Percentiles rank a stretch among this genome's conserved stretches.
These are phyloP conservation scores for Choricystis sp. DNA, from an alignment of 139 green algal genomes.

Conservation along the genomic window DNA sequence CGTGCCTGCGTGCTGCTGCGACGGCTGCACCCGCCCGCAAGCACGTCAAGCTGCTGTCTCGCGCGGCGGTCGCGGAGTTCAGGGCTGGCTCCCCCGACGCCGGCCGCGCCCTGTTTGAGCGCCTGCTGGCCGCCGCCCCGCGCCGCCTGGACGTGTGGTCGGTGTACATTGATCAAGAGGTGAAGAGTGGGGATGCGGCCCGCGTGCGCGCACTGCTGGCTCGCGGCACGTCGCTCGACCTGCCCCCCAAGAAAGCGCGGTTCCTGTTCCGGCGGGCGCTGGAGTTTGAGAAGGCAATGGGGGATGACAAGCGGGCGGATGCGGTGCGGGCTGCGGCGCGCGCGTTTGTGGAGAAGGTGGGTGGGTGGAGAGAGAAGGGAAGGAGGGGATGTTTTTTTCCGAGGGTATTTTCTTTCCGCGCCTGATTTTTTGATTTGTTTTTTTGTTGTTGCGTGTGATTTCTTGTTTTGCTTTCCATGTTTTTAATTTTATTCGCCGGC, in stretches of 20 bases:
- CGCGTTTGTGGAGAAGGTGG: conserved; percentile 61
- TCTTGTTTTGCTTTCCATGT: too few relatives aligned
- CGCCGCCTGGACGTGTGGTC: conserved; percentile 89
- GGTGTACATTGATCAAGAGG: conserved; percentile 87
- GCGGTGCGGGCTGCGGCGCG: conserved; percentile 72
- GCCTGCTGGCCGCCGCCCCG: conserved; percentile 79
- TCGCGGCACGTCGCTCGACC: conserved; percentile 55
- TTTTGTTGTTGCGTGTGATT: too few relatives aligned
- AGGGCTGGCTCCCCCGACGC: conserved; percentile 45
- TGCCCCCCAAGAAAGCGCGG: conserved; percentile 88
- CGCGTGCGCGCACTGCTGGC: conserved; percentile 66
- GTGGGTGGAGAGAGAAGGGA: too few relatives aligned
- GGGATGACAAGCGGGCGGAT: conserved; percentile 44
- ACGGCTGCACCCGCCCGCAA: conserved; percentile 61
- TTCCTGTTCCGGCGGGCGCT: conserved; percentile 78
- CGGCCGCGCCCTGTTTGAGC: conserved; percentile 72
- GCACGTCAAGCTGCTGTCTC: conserved; percentile 76
- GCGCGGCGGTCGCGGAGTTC: conserved; percentile 76
- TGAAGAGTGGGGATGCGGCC: conserved; percentile 7
- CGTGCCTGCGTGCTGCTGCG: conserved; percentile 44
- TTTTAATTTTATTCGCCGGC: too few relatives aligned
- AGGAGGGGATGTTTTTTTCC: too few relatives aligned
- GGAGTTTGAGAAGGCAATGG: conserved; percentile 72
- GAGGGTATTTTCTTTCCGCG: too few relatives aligned
- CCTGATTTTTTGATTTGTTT: too few relatives aligned